A percentile compares a stretch with the other conserved stretches of the same genome.
Conservation (phyloP, 495 filamentous ascomycete species). For the Evernia prunastri region DNA sequence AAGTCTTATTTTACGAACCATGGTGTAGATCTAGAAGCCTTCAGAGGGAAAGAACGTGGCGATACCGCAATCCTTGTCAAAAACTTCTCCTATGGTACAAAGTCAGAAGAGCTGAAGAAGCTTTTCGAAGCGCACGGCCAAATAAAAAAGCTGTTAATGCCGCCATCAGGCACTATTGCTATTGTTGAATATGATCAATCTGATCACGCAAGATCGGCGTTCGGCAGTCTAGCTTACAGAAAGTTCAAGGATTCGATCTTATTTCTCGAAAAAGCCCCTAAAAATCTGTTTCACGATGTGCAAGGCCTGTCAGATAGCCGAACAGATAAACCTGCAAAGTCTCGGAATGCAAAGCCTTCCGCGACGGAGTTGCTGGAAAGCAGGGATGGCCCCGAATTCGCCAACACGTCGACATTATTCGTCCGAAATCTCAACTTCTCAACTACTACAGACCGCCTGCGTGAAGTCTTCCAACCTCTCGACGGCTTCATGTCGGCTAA, state of each 20-base stretch:
- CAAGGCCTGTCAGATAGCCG: slow-evolving; percentile 20
- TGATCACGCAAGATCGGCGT: slow-evolving; percentile 73
- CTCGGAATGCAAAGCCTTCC: slow-evolving; percentile 45
- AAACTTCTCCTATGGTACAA: slow-evolving; percentile 83
- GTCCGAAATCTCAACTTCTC: slow-evolving; percentile 88
- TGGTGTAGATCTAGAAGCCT: slow-evolving; percentile 85
- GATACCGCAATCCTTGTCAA: slow-evolving; percentile 89
- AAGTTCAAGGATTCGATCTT: slow-evolving; percentile 86
- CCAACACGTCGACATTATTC: slow-evolving; percentile 74
- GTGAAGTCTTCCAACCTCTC: slow-evolving; percentile 67
- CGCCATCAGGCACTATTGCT: slow-evolving; percentile 84
- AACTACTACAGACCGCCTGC: slow-evolving; percentile 70
- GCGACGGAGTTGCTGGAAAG: slow-evolving; percentile 47
- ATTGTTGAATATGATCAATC: slow-evolving; percentile 79
- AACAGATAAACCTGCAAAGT: slow-evolving; percentile 32
- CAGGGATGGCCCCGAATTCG: slow-evolving; percentile 42
- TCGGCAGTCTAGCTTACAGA: slow-evolving; percentile 74
- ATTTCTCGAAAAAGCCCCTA: slow-evolving; percentile 90
- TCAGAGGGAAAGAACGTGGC: slow-evolving; percentile 73
- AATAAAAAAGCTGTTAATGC: slow-evolving; percentile 75
- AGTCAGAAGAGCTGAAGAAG: slow-evolving; percentile 45
- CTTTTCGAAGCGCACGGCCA: slow-evolving; percentile 54
- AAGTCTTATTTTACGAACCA: slow-evolving; percentile 81
- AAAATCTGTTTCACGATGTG: slow-evolving; percentile 57
- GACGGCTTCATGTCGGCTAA: slow-evolving; percentile 78